Evolutionary conservation across 441 rosid species (phyloP), one percentile per base, ranked within the genome.

Genomic region (Biscutella laevigata): DNA sequence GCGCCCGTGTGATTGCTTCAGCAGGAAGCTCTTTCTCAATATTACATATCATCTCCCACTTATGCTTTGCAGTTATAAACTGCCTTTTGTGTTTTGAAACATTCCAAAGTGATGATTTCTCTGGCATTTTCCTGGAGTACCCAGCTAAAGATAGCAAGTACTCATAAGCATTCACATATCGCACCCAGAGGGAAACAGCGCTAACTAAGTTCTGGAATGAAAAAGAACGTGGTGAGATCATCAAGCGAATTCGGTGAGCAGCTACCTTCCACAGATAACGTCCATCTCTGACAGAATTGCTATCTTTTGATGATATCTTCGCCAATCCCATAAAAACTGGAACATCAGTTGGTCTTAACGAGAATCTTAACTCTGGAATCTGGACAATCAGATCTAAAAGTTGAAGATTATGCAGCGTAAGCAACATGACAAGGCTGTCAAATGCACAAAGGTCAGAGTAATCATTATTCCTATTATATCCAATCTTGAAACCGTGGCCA

Each of bases 181-280:
- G 83, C 48, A 85, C 32, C 98, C 98, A 91, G 41, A 77, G 71
- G 61, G 71, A 68, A 41, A 71, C 77, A 71, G 64, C 59, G 51
- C 55, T 68, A 38, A 74, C 76, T 47, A 74, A 57, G 55, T 76
- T 83, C 59, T 76, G 84, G 65, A 81, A 70, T 37, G 87, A 80
- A 49, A 74, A 61, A 66, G 57, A 73, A 62, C 86, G 84, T 73
- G 79, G 71, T 42, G 80, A 76, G 74, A 62, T 70, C 63, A 61
- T 48, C 53, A 54, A 69, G 63, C 86, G 68, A 35, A 79, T 67
- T 82, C 78, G 79, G 53, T 67, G 72, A 56, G 94, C 86, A 57
- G 87, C 95, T 53, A 88, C 52, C 66, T 77, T 83, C 98, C 98
- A 91, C 4, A 88, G 79, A 50, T 71, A 62, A 62, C 81, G 75